Conservation (phyloP, 2,329 filamentous ascomycete genomes). For the Teratosphaeria viscida region DNA sequence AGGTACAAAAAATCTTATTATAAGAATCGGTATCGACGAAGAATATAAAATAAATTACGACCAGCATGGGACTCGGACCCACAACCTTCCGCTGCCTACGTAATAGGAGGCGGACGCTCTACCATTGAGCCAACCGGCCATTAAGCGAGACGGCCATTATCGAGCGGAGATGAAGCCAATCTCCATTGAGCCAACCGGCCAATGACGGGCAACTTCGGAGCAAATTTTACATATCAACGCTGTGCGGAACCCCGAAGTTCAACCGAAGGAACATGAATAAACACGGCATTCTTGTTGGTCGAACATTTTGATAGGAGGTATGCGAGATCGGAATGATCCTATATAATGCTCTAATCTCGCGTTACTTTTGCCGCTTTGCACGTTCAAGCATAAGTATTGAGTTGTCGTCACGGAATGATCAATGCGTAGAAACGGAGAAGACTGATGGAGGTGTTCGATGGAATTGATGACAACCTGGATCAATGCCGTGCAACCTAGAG, state of each 20-base stretch:
- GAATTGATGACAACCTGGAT: no score
- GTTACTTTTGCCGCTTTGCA: background rate
- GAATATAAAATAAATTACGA: slow-evolving; percentile 1
- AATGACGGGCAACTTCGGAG: background rate
- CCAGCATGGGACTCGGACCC: slow-evolving; percentile 19
- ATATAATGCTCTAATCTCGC: no score
- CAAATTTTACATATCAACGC: background rate
- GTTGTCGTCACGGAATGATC: background rate
- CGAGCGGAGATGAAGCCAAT: no score
- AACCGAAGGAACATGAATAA: no score
- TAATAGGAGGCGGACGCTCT: slow-evolving; percentile 21
- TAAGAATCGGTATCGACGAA: background rate
- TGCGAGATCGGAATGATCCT: no score
- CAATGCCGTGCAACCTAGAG: background rate
- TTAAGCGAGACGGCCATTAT: slow-evolving; percentile 2
- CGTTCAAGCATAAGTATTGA: background rate
- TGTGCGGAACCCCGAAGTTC: no score
- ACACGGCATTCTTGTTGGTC: no score
- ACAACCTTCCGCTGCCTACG: slow-evolving; percentile 13
- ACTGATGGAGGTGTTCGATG: no score
- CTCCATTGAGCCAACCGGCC: slow-evolving; percentile 18
- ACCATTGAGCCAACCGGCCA: slow-evolving; percentile 20
- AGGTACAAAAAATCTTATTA: no score
- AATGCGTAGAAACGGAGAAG: background rate
- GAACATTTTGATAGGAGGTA: no score